Conservation (phyloP, 345 rosid genomes). For the Gossypium rotundifolium region DNA sequence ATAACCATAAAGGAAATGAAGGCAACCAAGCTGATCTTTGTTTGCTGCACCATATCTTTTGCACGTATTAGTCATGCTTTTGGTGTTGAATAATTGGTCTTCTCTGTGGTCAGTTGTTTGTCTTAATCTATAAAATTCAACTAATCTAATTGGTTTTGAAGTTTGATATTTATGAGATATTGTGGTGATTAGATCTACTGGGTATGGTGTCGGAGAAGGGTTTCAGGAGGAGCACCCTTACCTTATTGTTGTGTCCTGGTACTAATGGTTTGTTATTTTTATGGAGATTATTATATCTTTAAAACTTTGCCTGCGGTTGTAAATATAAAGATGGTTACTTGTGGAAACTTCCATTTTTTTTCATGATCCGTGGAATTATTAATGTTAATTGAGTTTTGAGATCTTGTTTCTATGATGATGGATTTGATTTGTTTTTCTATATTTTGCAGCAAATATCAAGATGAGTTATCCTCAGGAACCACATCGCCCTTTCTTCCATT, state of each 20-base stretch:
- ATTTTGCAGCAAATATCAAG: slow-evolving; percentile 32
- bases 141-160: background rate
- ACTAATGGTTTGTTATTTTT: background rate
- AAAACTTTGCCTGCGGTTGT: background rate
- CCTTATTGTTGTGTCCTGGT: background rate
- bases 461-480: slow-evolving; percentile 88
- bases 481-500: slow-evolving; percentile 61
- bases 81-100: background rate
- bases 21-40: background rate
- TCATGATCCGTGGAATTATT: background rate
- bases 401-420: background rate
- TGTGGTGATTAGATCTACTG: background rate
- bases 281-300: background rate
- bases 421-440: background rate
- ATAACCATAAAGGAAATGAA: background rate
- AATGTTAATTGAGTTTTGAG: background rate
- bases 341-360: background rate
- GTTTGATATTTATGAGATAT: background rate
- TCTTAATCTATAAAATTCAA: background rate
- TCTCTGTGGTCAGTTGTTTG: background rate
- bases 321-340: background rate
- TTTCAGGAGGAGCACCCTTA: background rate
- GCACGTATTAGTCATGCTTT: background rate
- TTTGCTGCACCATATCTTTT: background rate
- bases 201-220: background rate